Percentiles rank a stretch among this genome's conserved stretches.
These are phyloP conservation scores for Senna siamea DNA, from an alignment of 306 rosid genomes.

Conservation along the genomic window DNA sequence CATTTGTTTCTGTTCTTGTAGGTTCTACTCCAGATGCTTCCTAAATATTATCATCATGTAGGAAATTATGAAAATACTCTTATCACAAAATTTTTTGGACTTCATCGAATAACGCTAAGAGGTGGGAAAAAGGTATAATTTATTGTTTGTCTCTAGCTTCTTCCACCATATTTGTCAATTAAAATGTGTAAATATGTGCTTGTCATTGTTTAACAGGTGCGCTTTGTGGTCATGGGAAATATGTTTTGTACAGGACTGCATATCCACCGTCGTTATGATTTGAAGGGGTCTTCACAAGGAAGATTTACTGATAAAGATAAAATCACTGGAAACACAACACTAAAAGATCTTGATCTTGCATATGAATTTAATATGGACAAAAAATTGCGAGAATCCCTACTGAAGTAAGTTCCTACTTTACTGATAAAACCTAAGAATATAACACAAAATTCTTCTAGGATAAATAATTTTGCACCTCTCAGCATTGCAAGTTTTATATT, in stretches of 20 bases:
- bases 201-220: slow-evolving; percentile 64
- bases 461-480: neutral
- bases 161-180: slow-evolving; percentile 25
- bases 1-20: slow-evolving; percentile 39
- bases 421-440: slow-evolving; percentile 5
- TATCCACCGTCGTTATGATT: slow-evolving; percentile 90
- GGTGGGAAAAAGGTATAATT: slow-evolving; percentile 84
- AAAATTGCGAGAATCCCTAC: slow-evolving; percentile 75
- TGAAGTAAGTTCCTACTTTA: slow-evolving; percentile 62
- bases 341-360: slow-evolving; percentile 86
- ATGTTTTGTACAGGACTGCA: slow-evolving; percentile 91
- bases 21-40: slow-evolving; percentile 94
- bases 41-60: slow-evolving; percentile 80
- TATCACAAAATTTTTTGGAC: slow-evolving; percentile 89
- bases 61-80: slow-evolving; percentile 83
- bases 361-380: slow-evolving; percentile 95
- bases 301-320: slow-evolving; percentile 71
- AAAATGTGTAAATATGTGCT: slow-evolving; percentile 29
- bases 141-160: slow-evolving; percentile 34
- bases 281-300: slow-evolving; percentile 92
- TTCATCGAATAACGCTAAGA: slow-evolving; percentile 78
- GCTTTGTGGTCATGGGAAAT: slow-evolving; percentile 98
- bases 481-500: slow-evolving; percentile 23
- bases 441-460: neutral
- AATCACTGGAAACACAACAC: slow-evolving; percentile 61